Percentiles rank a stretch among this genome's conserved stretches.
Conservation (phyloP, 2,329 filamentous ascomycete species). For the Penicillium sp. region DNA sequence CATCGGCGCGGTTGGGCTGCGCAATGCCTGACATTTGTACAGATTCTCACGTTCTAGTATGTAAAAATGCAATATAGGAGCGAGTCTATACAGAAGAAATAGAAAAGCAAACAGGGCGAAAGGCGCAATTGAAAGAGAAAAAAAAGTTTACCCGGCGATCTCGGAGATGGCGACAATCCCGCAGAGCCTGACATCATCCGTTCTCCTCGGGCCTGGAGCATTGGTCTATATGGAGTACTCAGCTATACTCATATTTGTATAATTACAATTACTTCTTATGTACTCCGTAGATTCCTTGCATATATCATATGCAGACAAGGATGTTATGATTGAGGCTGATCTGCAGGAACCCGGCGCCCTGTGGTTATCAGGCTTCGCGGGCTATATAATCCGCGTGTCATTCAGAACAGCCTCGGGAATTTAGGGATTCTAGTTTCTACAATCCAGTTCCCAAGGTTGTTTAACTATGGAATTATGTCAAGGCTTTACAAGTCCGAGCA, state of each 20-base stretch:
- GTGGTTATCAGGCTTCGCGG: neutral
- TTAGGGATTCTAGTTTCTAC: no score
- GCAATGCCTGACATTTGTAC: conserved; percentile 27
- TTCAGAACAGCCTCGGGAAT: no score
- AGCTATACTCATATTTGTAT: neutral
- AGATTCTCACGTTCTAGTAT: neutral
- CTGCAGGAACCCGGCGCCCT: conserved; percentile 7
- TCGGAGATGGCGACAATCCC: conserved; percentile 26
- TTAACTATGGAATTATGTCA: no score
- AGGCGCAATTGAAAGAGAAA: neutral
- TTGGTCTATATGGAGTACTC: neutral
- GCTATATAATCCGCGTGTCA: no score
- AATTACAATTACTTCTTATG: no score
- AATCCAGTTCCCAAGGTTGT: no score
- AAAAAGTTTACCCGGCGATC: conserved; percentile 19
- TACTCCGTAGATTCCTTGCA: neutral
- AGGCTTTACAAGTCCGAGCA: no score
- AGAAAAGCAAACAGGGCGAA: neutral
- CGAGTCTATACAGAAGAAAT: neutral
- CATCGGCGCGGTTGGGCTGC: conserved; percentile 37
- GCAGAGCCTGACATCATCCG: conserved; percentile 26
- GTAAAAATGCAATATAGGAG: neutral
- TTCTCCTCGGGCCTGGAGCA: neutral
- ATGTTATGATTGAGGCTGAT: neutral
- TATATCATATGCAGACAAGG: neutral